Percentiles rank a stretch among this genome's conserved stretches.
Evolutionary conservation across 768 basidiomycete species (phyloP).

Genomic region (Leccinum uliginosum): DNA sequence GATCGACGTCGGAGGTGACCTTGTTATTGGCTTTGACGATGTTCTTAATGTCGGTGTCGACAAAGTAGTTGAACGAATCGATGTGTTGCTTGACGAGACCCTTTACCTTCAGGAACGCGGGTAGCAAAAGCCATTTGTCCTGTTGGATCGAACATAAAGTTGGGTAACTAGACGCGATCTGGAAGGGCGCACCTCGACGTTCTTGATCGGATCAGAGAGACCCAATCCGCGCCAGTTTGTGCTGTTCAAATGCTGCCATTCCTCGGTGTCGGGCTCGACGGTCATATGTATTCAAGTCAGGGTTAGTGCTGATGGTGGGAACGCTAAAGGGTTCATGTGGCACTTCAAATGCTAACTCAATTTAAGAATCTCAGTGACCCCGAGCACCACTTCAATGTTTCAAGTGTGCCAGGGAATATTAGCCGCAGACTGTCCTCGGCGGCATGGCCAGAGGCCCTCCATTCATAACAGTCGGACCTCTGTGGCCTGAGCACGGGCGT

Average conservation of each 20-base stretch:
- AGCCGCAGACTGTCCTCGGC: too few relatives aligned
- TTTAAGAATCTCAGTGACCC: too few relatives aligned
- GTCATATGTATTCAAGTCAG: constrained; percentile 3
- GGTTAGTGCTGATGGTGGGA: too few relatives aligned
- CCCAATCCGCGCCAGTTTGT: constrained; percentile 73
- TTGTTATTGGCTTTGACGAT: constrained; percentile 92
- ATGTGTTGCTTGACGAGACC: constrained; percentile 99
- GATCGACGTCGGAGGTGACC: constrained; percentile 95
- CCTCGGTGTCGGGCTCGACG: constrained; percentile 32
- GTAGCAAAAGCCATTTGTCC: constrained; percentile 99
- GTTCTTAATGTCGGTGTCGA: constrained; percentile 94
- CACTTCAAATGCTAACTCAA: too few relatives aligned
- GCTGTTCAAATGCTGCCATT: constrained; percentile 55
- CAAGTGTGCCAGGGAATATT: too few relatives aligned
- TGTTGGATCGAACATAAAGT: constrained; percentile 28
- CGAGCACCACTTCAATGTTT: too few relatives aligned
- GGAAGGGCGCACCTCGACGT: constrained; percentile 67
- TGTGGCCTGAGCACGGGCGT: too few relatives aligned
- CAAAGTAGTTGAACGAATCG: constrained; percentile 98
- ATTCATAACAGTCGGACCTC: too few relatives aligned
- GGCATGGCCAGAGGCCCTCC: too few relatives aligned
- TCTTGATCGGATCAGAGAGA: constrained; percentile 87
- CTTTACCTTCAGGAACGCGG: constrained; percentile 95
- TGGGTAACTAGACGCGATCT: not conserved
- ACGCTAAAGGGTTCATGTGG: too few relatives aligned